Evolutionary conservation across 2,329 filamentous ascomycete species (phyloP).

Genomic region (Trichoderma atroviride): DNA sequence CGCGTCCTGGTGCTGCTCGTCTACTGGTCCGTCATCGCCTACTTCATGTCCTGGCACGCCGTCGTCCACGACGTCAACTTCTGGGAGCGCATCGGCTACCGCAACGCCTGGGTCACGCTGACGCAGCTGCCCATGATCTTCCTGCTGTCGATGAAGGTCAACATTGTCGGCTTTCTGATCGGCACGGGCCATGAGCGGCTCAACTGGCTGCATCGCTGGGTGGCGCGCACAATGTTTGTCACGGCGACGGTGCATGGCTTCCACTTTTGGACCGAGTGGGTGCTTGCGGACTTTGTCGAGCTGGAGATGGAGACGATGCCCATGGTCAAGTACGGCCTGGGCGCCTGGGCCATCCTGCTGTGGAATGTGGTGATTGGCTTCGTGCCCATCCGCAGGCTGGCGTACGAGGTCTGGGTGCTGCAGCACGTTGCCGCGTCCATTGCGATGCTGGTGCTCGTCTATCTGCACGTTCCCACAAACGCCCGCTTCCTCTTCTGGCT

Average conservation of each 20-base stretch:
- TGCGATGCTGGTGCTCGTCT: slow-evolving; percentile 64
- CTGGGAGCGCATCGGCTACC: slow-evolving; percentile 67
- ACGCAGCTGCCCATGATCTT: slow-evolving; percentile 67
- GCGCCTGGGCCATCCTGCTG: slow-evolving; percentile 65
- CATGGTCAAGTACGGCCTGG: slow-evolving; percentile 67
- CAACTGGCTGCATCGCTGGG: slow-evolving; percentile 76
- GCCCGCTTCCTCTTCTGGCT: slow-evolving; percentile 68
- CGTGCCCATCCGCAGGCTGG: slow-evolving; percentile 64
- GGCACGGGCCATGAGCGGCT: slow-evolving; percentile 69
- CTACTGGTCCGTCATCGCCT: slow-evolving; percentile 63
- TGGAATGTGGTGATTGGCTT: slow-evolving; percentile 68
- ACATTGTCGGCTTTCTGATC: slow-evolving; percentile 60
- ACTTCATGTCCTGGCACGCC: slow-evolving; percentile 57
- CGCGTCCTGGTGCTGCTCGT: slow-evolving; percentile 54
- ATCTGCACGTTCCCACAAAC: slow-evolving; percentile 62
- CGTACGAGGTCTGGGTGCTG: slow-evolving; percentile 69
- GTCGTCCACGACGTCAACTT: slow-evolving; percentile 57
- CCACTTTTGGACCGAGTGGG: slow-evolving; percentile 69
- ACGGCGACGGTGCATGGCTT: slow-evolving; percentile 71
- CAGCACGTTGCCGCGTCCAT: slow-evolving; percentile 67
- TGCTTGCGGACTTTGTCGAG: slow-evolving; percentile 59
- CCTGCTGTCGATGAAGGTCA: slow-evolving; percentile 62
- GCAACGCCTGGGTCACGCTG: slow-evolving; percentile 67
- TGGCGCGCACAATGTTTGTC: slow-evolving; percentile 68
- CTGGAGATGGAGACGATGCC: slow-evolving; percentile 63